Percentiles rank a stretch among this genome's conserved stretches.
Evolutionary conservation across 306 rosid genomes (phyloP).

Genomic region (Cicer bijugum): DNA sequence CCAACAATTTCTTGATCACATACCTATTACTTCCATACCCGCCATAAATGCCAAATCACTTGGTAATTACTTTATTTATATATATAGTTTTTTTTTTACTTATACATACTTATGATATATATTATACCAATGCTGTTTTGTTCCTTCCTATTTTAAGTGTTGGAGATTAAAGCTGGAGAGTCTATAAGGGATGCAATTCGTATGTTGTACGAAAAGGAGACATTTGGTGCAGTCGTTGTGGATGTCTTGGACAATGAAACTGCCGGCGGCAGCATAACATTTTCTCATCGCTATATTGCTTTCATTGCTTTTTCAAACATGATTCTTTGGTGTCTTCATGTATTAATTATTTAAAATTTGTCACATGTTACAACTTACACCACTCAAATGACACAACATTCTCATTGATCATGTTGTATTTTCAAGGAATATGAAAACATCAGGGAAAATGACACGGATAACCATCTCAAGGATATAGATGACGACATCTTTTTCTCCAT

Average conservation of each 20-base stretch:
- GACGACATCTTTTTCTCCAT: conserved; percentile 46
- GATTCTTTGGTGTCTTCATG: conserved; percentile 74
- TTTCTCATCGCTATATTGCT: conserved; percentile 55
- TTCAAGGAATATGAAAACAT: conserved; percentile 55
- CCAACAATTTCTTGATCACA: conserved; percentile 60
- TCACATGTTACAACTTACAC: background rate
- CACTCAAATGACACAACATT: conserved; percentile 1
- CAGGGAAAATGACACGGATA: conserved; percentile 8
- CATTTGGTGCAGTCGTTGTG: conserved; percentile 52
- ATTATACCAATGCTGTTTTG: conserved; percentile 11
- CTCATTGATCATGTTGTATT: conserved; percentile 27
- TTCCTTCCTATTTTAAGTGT: conserved; percentile 43
- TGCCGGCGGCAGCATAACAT: conserved; percentile 3
- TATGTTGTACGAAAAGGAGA: conserved; percentile 52
- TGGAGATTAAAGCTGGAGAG: conserved; percentile 65
- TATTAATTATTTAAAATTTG: conserved; percentile 14
- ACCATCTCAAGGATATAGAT: conserved; percentile 24
- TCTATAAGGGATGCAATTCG: conserved; percentile 59
- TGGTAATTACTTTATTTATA: conserved; percentile 38
- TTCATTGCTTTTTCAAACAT: conserved; percentile 59
- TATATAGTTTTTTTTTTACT: too few relatives aligned
- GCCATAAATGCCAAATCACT: conserved; percentile 49
- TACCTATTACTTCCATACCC: conserved; percentile 58
- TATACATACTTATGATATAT: too few relatives aligned
- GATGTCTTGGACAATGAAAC: conserved; percentile 42